Percentiles rank a stretch among this genome's conserved stretches.
These are phyloP conservation scores for Dipodascus geniculatus DNA, from an alignment of 805 yeast species.

Conservation along the genomic window DNA sequence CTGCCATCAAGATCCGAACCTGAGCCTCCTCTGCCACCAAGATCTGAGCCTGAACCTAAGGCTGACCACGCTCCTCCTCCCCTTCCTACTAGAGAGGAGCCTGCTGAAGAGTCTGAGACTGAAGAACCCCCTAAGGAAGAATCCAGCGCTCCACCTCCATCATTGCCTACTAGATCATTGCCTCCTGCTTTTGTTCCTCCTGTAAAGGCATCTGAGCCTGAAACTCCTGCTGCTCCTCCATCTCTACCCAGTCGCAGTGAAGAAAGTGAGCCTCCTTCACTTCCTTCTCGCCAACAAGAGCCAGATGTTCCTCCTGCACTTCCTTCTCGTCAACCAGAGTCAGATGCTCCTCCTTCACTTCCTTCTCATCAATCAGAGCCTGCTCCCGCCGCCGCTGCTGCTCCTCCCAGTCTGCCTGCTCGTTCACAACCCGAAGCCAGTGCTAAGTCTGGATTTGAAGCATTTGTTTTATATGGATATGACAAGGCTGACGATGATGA, in stretches of 20 bases:
- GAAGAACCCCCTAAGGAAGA: background rate
- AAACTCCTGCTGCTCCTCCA: conserved; percentile 3
- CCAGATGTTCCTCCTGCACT: conserved; percentile 6
- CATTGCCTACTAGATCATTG: conserved; percentile 13
- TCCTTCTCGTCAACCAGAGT: conserved; percentile 5
- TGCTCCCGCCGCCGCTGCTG: conserved; percentile 12
- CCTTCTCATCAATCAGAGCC: conserved; percentile 13
- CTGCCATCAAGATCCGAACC: conserved; percentile 9
- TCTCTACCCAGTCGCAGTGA: background rate
- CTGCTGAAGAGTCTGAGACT: conserved; percentile 9
- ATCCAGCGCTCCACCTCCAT: conserved; percentile 9
- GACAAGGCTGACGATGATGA: conserved; percentile 70
- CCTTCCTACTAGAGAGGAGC: no score
- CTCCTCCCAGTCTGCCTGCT: conserved; percentile 2
- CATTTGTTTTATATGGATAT: conserved; percentile 74
- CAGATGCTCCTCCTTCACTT: conserved; percentile 10
- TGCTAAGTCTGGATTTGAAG: conserved; percentile 28
- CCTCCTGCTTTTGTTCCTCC: conserved; percentile 18
- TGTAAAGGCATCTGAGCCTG: background rate
- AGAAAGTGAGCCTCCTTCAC: background rate
- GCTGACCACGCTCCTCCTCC: no score
- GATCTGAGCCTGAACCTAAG: no score
- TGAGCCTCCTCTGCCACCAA: conserved; percentile 8
- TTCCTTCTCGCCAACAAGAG: conserved; percentile 6
- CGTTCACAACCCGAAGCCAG: conserved; percentile 27